phyloP scores from a whole-genome alignment of 75 land plant species.

The Pseudotsuga menziesii region DNA sequence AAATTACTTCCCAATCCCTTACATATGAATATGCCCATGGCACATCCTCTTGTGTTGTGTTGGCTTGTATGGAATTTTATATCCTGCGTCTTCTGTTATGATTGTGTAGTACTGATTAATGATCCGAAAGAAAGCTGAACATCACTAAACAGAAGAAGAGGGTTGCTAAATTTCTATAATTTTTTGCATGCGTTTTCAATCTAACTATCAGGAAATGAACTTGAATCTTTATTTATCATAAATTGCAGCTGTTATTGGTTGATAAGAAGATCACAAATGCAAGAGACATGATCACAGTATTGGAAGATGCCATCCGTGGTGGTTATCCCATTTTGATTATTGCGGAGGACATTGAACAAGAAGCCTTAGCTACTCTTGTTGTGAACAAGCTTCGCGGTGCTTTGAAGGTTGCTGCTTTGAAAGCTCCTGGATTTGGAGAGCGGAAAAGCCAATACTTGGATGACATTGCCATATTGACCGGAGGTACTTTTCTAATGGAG shows the following conservation, averaged over 20 bases:
- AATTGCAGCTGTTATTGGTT: conserved; percentile 71
- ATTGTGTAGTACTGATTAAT: neutral
- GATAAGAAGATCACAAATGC: conserved; percentile 83
- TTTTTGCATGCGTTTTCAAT: neutral
- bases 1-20: no score
- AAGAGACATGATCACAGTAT: conserved; percentile 68
- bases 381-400: conserved; percentile 73
- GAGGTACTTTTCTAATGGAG: conserved; percentile 37
- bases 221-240: neutral
- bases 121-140: neutral
- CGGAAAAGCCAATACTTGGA: conserved; percentile 81
- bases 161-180: neutral
- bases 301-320: conserved; percentile 77
- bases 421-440: conserved; percentile 92
- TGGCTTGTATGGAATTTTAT: neutral
- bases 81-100: neutral
- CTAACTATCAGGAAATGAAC: neutral
- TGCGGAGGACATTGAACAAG: conserved; percentile 85
- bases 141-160: neutral
- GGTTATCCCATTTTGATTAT: conserved; percentile 72
- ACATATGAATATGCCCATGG: no score
- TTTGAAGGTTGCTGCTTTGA: conserved; percentile 76
- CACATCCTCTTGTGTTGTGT: neutral
- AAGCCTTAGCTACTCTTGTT: conserved; percentile 75
- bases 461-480: conserved; percentile 84